Evolutionary conservation across 768 basidiomycete species (phyloP), one percentile per base, ranked within the genome.

Genomic region (Suillus occidentalis): DNA sequence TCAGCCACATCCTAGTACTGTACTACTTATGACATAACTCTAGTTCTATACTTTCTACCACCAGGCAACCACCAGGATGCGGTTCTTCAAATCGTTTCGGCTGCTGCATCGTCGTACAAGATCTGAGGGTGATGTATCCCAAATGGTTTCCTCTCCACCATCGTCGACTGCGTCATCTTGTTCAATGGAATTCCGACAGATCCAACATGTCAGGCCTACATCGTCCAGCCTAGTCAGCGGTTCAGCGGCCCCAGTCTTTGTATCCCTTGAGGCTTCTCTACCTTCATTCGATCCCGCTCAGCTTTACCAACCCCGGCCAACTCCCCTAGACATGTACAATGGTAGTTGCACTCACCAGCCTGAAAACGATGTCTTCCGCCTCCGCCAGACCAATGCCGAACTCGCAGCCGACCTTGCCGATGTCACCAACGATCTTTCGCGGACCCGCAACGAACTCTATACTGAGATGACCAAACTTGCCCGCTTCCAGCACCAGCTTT

Each of bases 61-160:
- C 61, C 52, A 62, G 61, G 64, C 4, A 25, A 58, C 56, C 37
- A 37, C 59, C 58, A 62, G 59, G 64, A 85, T 84, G 84, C 80
- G 78, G 6, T 81, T 84, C 69, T 83, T 83, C 77, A 80, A 77
- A 65, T 72, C 76, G 25, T 78, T 80, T 70, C 76, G 75, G 66
- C 74, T 83, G 34, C 80, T 83, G 31, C 81, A 85, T 67, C 82
- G 83, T 69, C 80, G 77, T 65, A 76, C 82, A 62, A 82, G 78
- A 71, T 85, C 84, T 22, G 83, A 82, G 37, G 67, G 78, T 42
- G 78, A 80, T 25, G 78, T 82, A 60, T 70, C 72, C 31, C 66
- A 63, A 22, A 66, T 77, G 61, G 14, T 68, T 10, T 52, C 42
- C 18, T 61, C 25, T 25, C 6, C 22, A 18, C 63, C 22, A 34